phyloP scores from a whole-genome alignment of 1,284 basidiomycete species.

The Heterobasidion irregulare region DNA sequence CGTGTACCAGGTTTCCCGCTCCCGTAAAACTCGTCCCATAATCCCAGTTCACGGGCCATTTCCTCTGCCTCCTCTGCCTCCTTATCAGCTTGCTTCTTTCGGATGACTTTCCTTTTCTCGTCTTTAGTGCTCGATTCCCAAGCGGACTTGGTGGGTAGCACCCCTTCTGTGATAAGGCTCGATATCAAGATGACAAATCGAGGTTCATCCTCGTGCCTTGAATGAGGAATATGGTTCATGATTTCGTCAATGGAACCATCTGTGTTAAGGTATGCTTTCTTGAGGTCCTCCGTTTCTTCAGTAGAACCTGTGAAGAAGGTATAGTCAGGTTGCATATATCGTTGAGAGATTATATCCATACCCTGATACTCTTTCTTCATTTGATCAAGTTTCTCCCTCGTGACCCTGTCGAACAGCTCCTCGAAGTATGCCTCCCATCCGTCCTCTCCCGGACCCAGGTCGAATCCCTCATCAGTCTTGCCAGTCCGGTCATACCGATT shows the following conservation, averaged over 20 bases:
- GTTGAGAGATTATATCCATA: constrained; percentile 20
- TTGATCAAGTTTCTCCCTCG: constrained; percentile 78
- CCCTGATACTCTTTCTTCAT: constrained; percentile 91
- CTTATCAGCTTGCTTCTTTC: constrained; percentile 67
- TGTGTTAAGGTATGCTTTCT: constrained; percentile 59
- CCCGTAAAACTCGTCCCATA: constrained; percentile 95
- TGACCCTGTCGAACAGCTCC: constrained; percentile 81
- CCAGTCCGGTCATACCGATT: constrained; percentile 79
- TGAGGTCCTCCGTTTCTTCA: constrained; percentile 78
- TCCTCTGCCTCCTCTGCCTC: constrained; percentile 84
- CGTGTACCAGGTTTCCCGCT: constrained; percentile 63
- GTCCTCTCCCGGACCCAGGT: constrained; percentile 64
- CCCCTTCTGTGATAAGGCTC: constrained; percentile 52
- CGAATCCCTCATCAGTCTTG: constrained; percentile 71
- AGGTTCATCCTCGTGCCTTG: constrained; percentile 71
- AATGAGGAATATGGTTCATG: constrained; percentile 80
- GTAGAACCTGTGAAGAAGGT: constrained; percentile 53
- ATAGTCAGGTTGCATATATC: neutral
- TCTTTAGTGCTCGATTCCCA: constrained; percentile 75
- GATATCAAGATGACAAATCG: constrained; percentile 74
- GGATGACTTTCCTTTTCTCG: constrained; percentile 64
- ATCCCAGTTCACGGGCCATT: constrained; percentile 81
- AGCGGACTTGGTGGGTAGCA: constrained; percentile 46
- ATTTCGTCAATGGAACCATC: constrained; percentile 72
- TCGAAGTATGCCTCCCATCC: constrained; percentile 94